Evolutionary conservation across 2,329 filamentous ascomycete species (phyloP).

Genomic region (Incumbomyces lentus): DNA sequence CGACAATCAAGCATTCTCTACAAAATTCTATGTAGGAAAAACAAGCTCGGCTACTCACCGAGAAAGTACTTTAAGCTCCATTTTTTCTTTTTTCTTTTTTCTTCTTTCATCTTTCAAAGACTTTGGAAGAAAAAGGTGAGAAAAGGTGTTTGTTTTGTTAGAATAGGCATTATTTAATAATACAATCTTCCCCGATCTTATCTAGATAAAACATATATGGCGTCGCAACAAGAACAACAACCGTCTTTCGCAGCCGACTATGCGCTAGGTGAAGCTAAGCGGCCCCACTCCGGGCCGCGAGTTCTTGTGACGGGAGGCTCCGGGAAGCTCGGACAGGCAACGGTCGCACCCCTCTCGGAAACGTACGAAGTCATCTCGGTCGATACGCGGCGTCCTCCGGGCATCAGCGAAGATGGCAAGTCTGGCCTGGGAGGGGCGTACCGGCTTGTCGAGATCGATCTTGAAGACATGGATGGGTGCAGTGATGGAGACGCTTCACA

Average conservation of each 20-base stretch:
- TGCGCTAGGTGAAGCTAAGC: conserved; percentile 1
- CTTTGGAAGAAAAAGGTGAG: too few relatives aligned
- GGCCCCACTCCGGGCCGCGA: conserved; percentile 15
- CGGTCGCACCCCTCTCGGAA: conserved; percentile 41
- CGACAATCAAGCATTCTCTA: too few relatives aligned
- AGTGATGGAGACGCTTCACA: conserved; percentile 43
- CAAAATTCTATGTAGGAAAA: too few relatives aligned
- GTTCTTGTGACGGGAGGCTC: conserved; percentile 46
- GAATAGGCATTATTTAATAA: too few relatives aligned
- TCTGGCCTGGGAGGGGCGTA: conserved; percentile 31
- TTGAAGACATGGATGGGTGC: conserved; percentile 44
- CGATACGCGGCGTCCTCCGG: conserved; percentile 36
- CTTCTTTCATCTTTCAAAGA: too few relatives aligned
- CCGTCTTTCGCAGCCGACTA: neutral
- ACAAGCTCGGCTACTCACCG: too few relatives aligned
- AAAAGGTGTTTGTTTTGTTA: too few relatives aligned
- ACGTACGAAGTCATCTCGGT: conserved; percentile 46
- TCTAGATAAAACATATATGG: too few relatives aligned
- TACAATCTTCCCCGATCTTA: too few relatives aligned
- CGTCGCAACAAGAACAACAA: too few relatives aligned
- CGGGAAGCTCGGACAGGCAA: conserved; percentile 45
- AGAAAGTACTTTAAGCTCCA: too few relatives aligned
- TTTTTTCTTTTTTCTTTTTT: too few relatives aligned
- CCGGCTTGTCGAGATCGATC: conserved; percentile 45
- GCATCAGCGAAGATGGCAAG: conserved; percentile 8